These are phyloP conservation scores for Penicillium cinerascens DNA, from an alignment of 495 filamentous ascomycete species.

Conservation along the genomic window DNA sequence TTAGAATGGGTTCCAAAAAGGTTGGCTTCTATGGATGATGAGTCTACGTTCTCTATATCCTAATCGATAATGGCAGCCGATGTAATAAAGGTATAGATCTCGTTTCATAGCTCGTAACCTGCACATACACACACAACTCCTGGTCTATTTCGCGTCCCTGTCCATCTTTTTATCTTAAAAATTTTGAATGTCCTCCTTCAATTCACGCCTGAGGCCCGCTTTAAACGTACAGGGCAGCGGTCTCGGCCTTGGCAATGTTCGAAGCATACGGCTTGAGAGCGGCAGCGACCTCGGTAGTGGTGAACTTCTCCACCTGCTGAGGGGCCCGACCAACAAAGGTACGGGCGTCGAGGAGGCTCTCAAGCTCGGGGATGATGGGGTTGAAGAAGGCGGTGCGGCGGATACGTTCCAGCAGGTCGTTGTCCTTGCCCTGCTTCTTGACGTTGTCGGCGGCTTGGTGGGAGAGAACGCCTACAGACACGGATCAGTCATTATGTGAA, in stretches of 20 bases:
- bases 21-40: neutral
- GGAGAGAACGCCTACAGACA: slow-evolving; percentile 64
- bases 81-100: slow-evolving; percentile 12
- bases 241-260: slow-evolving; percentile 40
- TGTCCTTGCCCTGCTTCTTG: slow-evolving; percentile 73
- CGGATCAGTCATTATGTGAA: neutral
- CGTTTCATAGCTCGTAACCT: slow-evolving; percentile 16
- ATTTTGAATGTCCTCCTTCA: neutral
- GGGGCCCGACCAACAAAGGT: slow-evolving; percentile 65
- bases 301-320: slow-evolving; percentile 57
- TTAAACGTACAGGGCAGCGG: slow-evolving; percentile 53
- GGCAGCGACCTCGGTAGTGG: slow-evolving; percentile 49
- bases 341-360: slow-evolving; percentile 63
- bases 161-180: neutral
- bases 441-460: slow-evolving; percentile 79
- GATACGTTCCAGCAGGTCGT: slow-evolving; percentile 83
- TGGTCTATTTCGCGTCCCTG: slow-evolving; percentile 3
- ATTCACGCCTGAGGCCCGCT: neutral
- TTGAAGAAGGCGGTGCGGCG: slow-evolving; percentile 72
- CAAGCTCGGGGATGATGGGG: slow-evolving; percentile 74
- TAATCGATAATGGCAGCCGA: neutral
- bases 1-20: neutral
- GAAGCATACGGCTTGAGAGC: slow-evolving; percentile 50
- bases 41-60: neutral
- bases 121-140: slow-evolving; percentile 12